Evolutionary conservation across 2,329 filamentous ascomycete species (phyloP), one percentile per base, ranked within the genome.

Genomic region (Aspergillus puulaauensis): DNA sequence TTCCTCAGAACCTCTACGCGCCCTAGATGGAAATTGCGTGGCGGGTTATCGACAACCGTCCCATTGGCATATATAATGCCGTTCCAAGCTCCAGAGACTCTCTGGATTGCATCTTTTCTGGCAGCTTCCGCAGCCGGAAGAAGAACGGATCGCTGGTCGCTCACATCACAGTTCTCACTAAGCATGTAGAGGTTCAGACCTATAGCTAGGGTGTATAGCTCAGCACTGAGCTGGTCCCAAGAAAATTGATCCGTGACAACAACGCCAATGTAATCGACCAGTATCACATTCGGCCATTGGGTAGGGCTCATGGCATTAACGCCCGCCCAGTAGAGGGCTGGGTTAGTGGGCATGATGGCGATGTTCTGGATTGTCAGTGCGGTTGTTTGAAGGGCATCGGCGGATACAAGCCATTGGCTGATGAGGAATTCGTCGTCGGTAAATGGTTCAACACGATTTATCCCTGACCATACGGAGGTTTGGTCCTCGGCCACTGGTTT

Each of bases 91-190:
- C 5, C 5, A 43, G 47, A 4, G 44, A 35, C 9, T 2, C 35
- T 49, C 14, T 35, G n/a, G 6, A 21, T 23, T 9, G 17, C 35
- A 3, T 8, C 31, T 6, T 52, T 52, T 37, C 17, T 14, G 6
- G 21, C 24, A 17, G 46, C 51, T 23, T 44, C n/a, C 4, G 33
- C 43, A 3, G 50, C 11, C 15, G 45, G 41, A 12, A 60, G 51
- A 23, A 60, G 33, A 2, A 54, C 54, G 6, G 56, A 58, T 23
- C 51, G 40, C 44, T 58, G 44, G 21, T 15, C 21, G 44, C 40
- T 58, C 12, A 58, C 45, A 48, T 61, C 58, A 48, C 58, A 61
- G 47, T 61, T 61, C 44, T 61, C 58, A 21, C 58, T 61, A 5
- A 54, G 12, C 58, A 61, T 50, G 48, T 61, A 61, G 3, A 58